Evolutionary conservation across 257 asterid genomes (phyloP), one percentile per base, ranked within the genome.

Genomic region (Primulina eburnea): DNA sequence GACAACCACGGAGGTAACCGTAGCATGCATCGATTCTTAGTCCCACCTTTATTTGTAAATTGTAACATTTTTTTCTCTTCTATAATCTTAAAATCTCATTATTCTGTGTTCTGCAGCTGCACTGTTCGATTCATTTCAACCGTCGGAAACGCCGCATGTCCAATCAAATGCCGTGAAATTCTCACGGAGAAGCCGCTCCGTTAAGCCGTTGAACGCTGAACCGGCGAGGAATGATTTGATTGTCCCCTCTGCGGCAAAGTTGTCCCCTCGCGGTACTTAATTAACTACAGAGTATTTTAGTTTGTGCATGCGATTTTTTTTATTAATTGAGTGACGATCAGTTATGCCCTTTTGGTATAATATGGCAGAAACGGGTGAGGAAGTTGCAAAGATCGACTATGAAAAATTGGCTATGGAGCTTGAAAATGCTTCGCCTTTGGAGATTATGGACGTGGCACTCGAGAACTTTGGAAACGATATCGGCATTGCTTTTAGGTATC

Each of bases 161-260:
- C 66, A 64, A 72, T 73, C 92, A 7, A 18, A 76, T 55, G 71
- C 78, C 24, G 69, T 84, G 76, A 85, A 64, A 59, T 71, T 85
- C 65, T 70, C 82, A 0, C 56, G 85, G 60, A 72, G 83, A 67
- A 79, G 79, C 14, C 71, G 68, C 67, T 73, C 79, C 18, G 92
- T 83, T 63, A 87, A 76, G 81, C 77, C 95, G 9, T 73, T 89
- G 83, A 83, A 89, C 66, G 96, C 93, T 10, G 90, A 84, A 20
- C 76, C 85, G 53, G 79, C 71, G 76, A 78, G 90, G 72, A 81
- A 82, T 38, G 87, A 79, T 40, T 81, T 83, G 2, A 77, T 82
- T 59, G 88, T 84, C 28, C 75, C 92, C 38, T 78, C 87, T 1
- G 92, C 88, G 24, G 87, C 85, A 33, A 79, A 85, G 28, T 59